Evolutionary conservation across 306 rosid species (phyloP).

Genomic region (Lathyrus sativus): DNA sequence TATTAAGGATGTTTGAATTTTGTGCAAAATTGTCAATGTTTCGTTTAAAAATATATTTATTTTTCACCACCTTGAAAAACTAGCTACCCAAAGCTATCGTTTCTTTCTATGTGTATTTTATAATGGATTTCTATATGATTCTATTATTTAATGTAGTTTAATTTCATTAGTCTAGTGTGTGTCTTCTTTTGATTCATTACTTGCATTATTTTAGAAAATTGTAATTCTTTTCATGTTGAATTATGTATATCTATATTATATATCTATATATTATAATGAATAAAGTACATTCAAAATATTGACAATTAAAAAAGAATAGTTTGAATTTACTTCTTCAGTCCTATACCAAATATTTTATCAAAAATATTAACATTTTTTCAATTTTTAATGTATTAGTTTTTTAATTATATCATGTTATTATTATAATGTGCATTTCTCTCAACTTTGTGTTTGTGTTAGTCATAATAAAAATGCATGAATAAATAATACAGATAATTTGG

Average conservation of each 20-base stretch:
- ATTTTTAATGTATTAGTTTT: no score
- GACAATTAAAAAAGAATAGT: no score
- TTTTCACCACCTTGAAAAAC: constrained; percentile 39
- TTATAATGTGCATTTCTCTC: no score
- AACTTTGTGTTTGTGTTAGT: no score
- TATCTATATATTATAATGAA: no score
- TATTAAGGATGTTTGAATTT: constrained; percentile 36
- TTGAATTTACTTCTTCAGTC: no score
- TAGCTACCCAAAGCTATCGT: constrained; percentile 30
- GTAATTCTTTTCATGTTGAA: constrained; percentile 27
- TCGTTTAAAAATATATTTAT: constrained; percentile 38
- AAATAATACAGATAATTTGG: no score
- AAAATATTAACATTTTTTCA: no score
- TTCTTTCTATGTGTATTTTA: constrained; percentile 40
- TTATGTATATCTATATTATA: not conserved
- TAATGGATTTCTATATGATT: constrained; percentile 37
- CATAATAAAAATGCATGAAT: no score
- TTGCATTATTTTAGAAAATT: not conserved
- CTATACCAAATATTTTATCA: no score
- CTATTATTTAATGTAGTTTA: constrained; percentile 27
- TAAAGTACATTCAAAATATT: no score
- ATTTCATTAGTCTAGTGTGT: constrained; percentile 27
- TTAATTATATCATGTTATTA: no score
- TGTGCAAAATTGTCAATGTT: constrained; percentile 40
- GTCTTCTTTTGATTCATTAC: constrained; percentile 32